Conservation (phyloP, 2,329 filamentous ascomycete genomes). For the Didymella segeticola region DNA sequence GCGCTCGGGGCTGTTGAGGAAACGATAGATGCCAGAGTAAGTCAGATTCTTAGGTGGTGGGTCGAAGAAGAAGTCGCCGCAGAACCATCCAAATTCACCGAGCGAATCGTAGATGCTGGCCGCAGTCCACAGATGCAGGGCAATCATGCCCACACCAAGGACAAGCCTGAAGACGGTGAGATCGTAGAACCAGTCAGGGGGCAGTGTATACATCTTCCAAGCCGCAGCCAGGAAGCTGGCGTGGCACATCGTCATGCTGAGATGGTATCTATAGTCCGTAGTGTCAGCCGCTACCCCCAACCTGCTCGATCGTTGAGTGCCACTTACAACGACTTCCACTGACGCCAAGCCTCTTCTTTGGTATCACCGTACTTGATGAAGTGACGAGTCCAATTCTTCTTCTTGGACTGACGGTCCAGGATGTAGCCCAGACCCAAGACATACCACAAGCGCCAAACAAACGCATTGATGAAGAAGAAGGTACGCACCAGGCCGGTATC, state of each 20-base stretch:
- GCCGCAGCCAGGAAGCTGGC: conserved; percentile 86
- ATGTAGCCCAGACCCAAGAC: conserved; percentile 85
- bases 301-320: too few species aligned
- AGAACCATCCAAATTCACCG: conserved; percentile 99
- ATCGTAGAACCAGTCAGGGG: conserved; percentile 85
- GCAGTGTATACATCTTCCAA: conserved; percentile 96
- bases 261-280: conserved; percentile 67
- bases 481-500: conserved; percentile 76
- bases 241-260: conserved; percentile 91
- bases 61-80: conserved; percentile 98
- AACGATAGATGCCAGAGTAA: conserved; percentile 97
- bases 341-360: conserved; percentile 89
- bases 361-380: conserved; percentile 97
- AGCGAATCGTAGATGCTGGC: conserved; percentile 93
- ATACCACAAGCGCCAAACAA: conserved; percentile 90
- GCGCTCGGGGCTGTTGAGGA: conserved; percentile 95
- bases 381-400: conserved; percentile 95
- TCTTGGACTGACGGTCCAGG: conserved; percentile 82
- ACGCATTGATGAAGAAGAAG: conserved; percentile 81
- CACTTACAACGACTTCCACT: conserved; percentile 83
- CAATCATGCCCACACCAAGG: conserved; percentile 78
- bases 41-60: conserved; percentile 80
- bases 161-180: conserved; percentile 86
- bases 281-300: too few species aligned
- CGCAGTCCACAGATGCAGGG: conserved; percentile 90